A percentile compares a stretch with the other conserved stretches of the same genome.
Conservation (phyloP, 768 basidiomycete genomes). For the Podaxis sp. region DNA sequence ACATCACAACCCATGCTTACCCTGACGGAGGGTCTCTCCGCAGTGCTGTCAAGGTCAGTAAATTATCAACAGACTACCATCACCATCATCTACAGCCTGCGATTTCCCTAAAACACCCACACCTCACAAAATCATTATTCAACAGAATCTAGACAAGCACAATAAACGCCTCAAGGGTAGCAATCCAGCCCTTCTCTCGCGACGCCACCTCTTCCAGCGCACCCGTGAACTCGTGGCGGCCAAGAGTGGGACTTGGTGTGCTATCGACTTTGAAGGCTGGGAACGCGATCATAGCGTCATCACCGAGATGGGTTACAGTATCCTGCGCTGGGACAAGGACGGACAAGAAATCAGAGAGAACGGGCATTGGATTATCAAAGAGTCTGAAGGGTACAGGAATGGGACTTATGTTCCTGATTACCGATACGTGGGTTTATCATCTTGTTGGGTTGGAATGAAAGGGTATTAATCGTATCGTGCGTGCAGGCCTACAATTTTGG, state of each 20-base stretch:
- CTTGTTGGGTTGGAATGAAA: not conserved
- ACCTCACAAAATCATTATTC: not conserved
- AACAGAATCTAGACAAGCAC: conserved; percentile 72
- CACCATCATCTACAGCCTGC: not conserved
- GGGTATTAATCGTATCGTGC: not conserved
- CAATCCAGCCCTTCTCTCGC: conserved; percentile 49
- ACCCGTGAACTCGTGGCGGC: conserved; percentile 61
- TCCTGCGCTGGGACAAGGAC: conserved; percentile 50
- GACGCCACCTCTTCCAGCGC: conserved; percentile 67
- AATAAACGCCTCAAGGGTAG: conserved; percentile 75
- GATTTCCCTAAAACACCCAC: not conserved
- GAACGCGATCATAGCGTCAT: conserved; percentile 70
- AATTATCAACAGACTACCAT: not conserved
- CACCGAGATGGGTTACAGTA: conserved; percentile 83
- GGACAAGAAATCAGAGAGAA: conserved; percentile 44
- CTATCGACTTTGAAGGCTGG: conserved; percentile 85
- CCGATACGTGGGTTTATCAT: conserved; percentile 44
- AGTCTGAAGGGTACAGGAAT: conserved; percentile 57
- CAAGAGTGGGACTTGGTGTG: conserved; percentile 69
- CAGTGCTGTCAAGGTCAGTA: conserved; percentile 54
- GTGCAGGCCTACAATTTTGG: conserved; percentile 68
- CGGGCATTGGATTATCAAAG: conserved; percentile 65
- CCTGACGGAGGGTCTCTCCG: conserved; percentile 52
- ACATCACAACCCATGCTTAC: conserved; percentile 58
- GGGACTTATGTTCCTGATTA: conserved; percentile 61